Evolutionary conservation across 2,329 filamentous ascomycete species (phyloP), one percentile per base, ranked within the genome.

Genomic region (Sclerotinia spermophila): DNA sequence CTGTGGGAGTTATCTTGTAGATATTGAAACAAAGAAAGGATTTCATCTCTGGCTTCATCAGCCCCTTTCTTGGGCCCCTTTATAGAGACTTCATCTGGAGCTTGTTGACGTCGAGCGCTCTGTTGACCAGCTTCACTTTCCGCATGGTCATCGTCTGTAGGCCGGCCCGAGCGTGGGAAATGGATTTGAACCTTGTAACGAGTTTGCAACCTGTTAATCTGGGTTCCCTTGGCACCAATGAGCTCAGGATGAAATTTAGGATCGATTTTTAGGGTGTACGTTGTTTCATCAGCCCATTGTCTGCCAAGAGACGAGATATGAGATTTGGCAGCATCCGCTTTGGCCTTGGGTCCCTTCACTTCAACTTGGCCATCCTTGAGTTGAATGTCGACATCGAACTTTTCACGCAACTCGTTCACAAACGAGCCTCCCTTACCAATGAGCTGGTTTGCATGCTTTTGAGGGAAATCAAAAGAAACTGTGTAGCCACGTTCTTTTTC

Each of bases 171-270:
- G 68, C 86, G 86, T 17, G 96, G 96, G 85, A 99, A 99, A 83
- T 97, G 95, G 77, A 99, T 96, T 73, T 94, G 90, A 56, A 99
- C 96, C 79, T 92, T 91, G 85, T 99, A 97, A 61, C 94, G 91
- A 70, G 90, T 93, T 82, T 99, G 94, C 35, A 99, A 87, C 75
- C 92, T 91, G 82, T 96, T 96, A 78, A 99, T 95, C 79, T 96
- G 92, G 78, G 86, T 88, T 72, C 96, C 96, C 77, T 92, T 90
- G 30, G 92, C 87, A 64, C 96, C 96, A 76, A 99, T 99, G 69
- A 99, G 86, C 80, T 97, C 94, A 72, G 93, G 89, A 82, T 99
- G 96, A 82, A 92, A 98, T 82, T 97, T 93, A 69, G 95, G 91
- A 71, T 96, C 93, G 76, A 99, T 92, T 85, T 96, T 97, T 69